Evolutionary conservation across 2,329 filamentous ascomycete genomes (phyloP).

Genomic region (Ophiostoma fasciatum): DNA sequence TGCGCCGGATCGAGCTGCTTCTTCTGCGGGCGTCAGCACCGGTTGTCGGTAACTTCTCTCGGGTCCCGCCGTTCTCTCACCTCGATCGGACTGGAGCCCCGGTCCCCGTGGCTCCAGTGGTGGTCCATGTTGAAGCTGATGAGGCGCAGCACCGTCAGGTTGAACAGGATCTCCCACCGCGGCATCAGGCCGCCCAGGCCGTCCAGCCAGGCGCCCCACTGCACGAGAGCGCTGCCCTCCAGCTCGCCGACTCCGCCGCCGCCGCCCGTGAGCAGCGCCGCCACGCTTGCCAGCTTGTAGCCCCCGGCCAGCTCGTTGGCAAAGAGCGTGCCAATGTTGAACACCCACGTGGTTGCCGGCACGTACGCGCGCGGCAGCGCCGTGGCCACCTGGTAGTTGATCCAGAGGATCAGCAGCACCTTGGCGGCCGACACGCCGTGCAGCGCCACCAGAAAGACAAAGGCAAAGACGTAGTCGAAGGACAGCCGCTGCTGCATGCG

Average conservation of each 20-base stretch:
- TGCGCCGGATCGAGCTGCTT: constrained; percentile 82
- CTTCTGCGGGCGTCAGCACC: constrained; percentile 50
- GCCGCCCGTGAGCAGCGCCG: constrained; percentile 27
- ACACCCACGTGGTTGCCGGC: constrained; percentile 69
- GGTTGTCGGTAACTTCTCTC: not conserved
- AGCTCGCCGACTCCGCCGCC: constrained; percentile 12
- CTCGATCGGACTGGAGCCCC: constrained; percentile 56
- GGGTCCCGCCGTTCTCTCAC: constrained; percentile 31
- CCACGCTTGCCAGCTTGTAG: constrained; percentile 55
- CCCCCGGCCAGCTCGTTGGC: constrained; percentile 75
- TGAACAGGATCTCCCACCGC: constrained; percentile 96
- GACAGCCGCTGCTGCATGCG: constrained; percentile 54
- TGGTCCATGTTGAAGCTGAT: constrained; percentile 97
- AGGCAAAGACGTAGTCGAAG: constrained; percentile 73
- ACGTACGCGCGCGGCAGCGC: constrained; percentile 54
- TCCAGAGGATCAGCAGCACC: constrained; percentile 60
- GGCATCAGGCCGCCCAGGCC: constrained; percentile 67
- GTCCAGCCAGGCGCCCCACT: constrained; percentile 62
- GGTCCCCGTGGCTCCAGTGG: constrained; percentile 70
- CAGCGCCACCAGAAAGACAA: constrained; percentile 61
- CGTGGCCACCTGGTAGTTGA: constrained; percentile 72
- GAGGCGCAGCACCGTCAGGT: constrained; percentile 78
- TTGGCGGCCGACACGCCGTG: constrained; percentile 82
- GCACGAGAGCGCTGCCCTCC: constrained; percentile 26
- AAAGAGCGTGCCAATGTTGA: constrained; percentile 76